phyloP scores from a whole-genome alignment of 805 yeast species.

The Zygosaccharomyces gambellarensis region DNA sequence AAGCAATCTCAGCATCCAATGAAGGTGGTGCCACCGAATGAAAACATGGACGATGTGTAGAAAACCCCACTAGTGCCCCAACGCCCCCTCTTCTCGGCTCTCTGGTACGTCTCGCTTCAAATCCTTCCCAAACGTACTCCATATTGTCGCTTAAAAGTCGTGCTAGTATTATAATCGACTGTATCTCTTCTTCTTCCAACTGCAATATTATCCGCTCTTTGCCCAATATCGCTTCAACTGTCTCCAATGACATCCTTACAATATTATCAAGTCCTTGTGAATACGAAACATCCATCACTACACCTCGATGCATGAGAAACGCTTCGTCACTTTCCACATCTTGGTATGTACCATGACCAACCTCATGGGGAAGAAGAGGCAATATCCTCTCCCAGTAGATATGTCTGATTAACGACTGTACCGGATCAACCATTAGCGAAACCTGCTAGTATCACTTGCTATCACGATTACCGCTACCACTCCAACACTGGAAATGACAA shows the following conservation, averaged over 20 bases:
- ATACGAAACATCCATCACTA: conserved; percentile 23
- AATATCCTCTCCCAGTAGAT: conserved; percentile 22
- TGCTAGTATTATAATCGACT: conserved; percentile 33
- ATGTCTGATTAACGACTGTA: conserved; percentile 18
- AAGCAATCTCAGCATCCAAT: conserved; percentile 27
- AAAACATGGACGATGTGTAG: conserved; percentile 33
- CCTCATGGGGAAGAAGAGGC: conserved; percentile 26
- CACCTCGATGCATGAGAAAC: conserved; percentile 24
- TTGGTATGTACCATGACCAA: conserved; percentile 16
- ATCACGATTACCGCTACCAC: too few relatives aligned
- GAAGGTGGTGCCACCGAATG: conserved; percentile 35
- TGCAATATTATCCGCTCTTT: conserved; percentile 13
- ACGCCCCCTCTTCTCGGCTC: conserved; percentile 20
- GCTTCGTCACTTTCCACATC: conserved; percentile 24
- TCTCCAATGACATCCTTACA: conserved; percentile 14
- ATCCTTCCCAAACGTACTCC: conserved; percentile 38
- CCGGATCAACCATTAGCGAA: conserved; percentile 6
- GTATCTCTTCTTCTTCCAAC: conserved; percentile 16
- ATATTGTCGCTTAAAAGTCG: conserved; percentile 40
- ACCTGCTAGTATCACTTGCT: too few relatives aligned
- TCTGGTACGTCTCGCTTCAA: conserved; percentile 10
- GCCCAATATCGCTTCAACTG: conserved; percentile 21
- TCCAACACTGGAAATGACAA: too few relatives aligned
- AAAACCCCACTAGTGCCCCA: conserved; percentile 29
- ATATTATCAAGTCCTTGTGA: conserved; percentile 20